These are phyloP conservation scores for Stephanodiscus minutulus DNA, from an alignment of 108 stramenopile genomes.

Conservation along the genomic window DNA sequence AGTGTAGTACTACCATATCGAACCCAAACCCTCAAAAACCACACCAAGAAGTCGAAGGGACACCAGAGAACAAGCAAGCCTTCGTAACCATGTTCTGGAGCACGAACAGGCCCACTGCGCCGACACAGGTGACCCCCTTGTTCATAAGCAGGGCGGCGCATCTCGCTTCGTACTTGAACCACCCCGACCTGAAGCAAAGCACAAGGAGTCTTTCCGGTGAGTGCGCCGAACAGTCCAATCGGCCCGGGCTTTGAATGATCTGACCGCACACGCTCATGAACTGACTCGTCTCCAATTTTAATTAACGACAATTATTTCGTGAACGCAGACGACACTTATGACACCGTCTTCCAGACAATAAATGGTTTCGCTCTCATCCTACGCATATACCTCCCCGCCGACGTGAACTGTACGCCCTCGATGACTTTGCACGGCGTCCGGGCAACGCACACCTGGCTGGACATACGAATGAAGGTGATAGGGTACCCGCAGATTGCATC, in stretches of 20 bases:
- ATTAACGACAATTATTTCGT: constrained; percentile 6
- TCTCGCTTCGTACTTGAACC: constrained; percentile 67
- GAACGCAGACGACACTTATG: constrained; percentile 72
- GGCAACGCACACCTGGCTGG: constrained; percentile 74
- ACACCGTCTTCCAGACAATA: constrained; percentile 86
- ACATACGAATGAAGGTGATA: constrained; percentile 63
- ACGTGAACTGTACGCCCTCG: constrained; percentile 36
- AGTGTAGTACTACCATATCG: no score
- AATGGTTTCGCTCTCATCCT: constrained; percentile 71
- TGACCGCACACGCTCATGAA: background rate
- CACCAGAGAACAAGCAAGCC: no score
- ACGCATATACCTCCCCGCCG: constrained; percentile 62
- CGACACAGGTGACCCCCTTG: background rate
- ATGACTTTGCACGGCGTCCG: constrained; percentile 82
- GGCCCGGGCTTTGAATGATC: background rate
- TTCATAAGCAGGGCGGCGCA: constrained; percentile 56
- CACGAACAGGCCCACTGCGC: constrained; percentile 7
- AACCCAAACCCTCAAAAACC: no score
- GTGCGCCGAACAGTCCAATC: constrained; percentile 20
- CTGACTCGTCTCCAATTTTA: constrained; percentile 8
- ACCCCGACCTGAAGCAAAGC: constrained; percentile 65
- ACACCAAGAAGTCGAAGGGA: no score
- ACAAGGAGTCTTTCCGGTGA: constrained; percentile 78
- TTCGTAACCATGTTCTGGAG: constrained; percentile 10
- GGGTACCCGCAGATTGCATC: constrained; percentile 69